Conservation (phyloP, 257 asterid species). For the Solanum chiquidenum region DNA sequence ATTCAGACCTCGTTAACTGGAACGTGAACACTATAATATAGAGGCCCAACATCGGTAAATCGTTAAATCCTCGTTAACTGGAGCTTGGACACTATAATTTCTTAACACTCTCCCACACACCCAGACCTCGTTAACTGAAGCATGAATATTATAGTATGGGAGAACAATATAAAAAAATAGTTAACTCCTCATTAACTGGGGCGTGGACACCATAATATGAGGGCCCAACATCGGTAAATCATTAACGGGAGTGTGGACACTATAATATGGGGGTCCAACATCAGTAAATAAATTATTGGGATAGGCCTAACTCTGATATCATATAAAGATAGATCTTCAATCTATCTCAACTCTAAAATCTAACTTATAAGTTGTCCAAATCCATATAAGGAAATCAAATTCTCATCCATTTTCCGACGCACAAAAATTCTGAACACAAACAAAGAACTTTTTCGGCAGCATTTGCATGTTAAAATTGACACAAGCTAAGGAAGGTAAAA, state of each 20-base stretch:
- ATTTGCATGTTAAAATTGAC: neutral
- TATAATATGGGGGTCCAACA: too few species aligned
- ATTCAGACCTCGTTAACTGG: neutral
- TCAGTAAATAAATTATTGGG: too few species aligned
- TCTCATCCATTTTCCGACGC: fast-evolving
- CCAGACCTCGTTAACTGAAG: neutral
- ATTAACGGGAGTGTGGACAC: neutral
- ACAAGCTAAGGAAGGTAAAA: neutral
- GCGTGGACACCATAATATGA: neutral
- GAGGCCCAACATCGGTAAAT: too few species aligned
- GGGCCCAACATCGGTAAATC: neutral
- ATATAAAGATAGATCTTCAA: too few species aligned
- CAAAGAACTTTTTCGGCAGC: neutral
- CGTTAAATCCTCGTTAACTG: neutral
- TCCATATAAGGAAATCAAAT: neutral
- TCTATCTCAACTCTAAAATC: neutral
- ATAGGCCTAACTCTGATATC: neutral
- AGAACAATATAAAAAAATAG: fast-evolving
- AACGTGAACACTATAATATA: neutral
- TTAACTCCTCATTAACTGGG: neutral
- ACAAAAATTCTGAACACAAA: neutral
- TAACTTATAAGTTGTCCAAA: too few species aligned
- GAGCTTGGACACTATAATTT: neutral
- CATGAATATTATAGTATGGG: too few species aligned
- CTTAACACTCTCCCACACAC: too few species aligned